Evolutionary conservation across 768 basidiomycete species (phyloP), one percentile per base, ranked within the genome.

Genomic region (Coprinellus micaceus): DNA sequence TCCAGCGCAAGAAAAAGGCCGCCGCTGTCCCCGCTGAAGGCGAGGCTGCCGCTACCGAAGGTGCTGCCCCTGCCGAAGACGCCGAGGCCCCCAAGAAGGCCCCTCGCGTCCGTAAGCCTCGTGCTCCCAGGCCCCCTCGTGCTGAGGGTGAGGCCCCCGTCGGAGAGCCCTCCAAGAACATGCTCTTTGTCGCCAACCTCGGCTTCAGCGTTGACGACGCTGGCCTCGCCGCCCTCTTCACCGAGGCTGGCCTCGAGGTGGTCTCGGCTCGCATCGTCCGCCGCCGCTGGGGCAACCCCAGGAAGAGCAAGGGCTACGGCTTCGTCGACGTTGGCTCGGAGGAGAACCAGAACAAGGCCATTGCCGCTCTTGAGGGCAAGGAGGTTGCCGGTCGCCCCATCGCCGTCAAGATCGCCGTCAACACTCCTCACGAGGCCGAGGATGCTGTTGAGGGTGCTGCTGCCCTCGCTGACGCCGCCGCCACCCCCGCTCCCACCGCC

Each of bases 141-240:
- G 81, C 89, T 26, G 82, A 78, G 28, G 92, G 91, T 52, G 88
- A 93, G 71, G 89, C 90, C 58, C 93, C 94, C 26, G 78, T 75
- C 53, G 94, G 94, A 65, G 92, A 93, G 69, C 91, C 88, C 28
- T 94, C 91, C 69, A 88, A 88, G 78, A 89, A 81, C 56, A 85
- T 91, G 75, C 80, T 98, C 62, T 98, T 98, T 66, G 94, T 98
- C 64, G 96, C 95, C 76, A 98, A 98, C 78, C 92, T 98, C 58
- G 92, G 94, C 44, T 98, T 98, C 84, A 86, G 75, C 70, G 84
- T 98, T 60, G 91, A 92, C 57, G 95, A 98, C 67, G 88, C 78
- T 28, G 86, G 81, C 52, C 86, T 99, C 61, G 68, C 81, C 25
- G 75, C 83, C 44, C 78, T 97, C 64, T 98, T 99, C 80, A 89